Percentiles rank a stretch among this genome's conserved stretches.
Conservation (phyloP, 176 grass and related monocot species). For the Leersia perrieri region DNA sequence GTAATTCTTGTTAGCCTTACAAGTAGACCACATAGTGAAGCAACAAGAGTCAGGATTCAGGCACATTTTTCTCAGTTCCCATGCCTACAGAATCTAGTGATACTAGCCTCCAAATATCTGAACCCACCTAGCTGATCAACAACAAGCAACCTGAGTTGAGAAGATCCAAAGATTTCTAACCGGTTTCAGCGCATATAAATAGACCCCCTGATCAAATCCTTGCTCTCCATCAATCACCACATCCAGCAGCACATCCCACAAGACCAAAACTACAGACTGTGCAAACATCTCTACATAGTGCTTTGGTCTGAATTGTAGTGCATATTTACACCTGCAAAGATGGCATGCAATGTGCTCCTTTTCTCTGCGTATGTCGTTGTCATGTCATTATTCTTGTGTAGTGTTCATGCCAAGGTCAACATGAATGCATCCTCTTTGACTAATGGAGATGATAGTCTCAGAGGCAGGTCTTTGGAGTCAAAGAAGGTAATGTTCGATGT, state of each 20-base stretch:
- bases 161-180: slow-evolving; percentile 12
- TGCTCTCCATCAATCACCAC: neutral
- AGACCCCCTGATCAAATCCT: neutral
- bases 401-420: slow-evolving; percentile 3
- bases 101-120: slow-evolving; percentile 17
- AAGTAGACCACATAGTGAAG: neutral
- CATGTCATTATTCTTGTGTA: neutral
- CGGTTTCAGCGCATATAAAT: slow-evolving; percentile 11
- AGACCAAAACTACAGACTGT: neutral
- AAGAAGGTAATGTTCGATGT: slow-evolving; percentile 33
- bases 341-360: neutral
- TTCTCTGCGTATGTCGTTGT: neutral
- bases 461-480: slow-evolving; percentile 13
- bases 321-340: neutral
- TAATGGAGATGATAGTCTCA: neutral
- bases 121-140: slow-evolving; percentile 5
- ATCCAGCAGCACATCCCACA: neutral
- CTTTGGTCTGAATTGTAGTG: neutral
- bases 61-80: slow-evolving; percentile 18
- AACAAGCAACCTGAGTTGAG: slow-evolving; percentile 20
- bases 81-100: slow-evolving; percentile 19
- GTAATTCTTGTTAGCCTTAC: neutral
- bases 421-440: neutral
- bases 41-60: neutral
- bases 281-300: neutral